Conservation (phyloP, 2,329 filamentous ascomycete species). For the Phialophora verrucosa region DNA sequence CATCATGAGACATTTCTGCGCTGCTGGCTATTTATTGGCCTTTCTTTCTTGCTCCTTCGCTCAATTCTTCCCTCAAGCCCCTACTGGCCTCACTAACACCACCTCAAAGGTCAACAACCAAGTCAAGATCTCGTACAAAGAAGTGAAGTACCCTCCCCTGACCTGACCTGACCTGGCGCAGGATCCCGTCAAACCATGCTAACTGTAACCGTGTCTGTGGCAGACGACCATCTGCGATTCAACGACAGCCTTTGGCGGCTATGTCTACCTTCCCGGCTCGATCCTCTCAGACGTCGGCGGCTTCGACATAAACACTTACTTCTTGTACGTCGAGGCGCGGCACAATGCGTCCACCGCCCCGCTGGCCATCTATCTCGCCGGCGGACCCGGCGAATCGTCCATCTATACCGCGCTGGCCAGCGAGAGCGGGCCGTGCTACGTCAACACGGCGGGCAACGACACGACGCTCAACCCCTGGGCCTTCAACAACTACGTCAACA, state of each 20-base stretch:
- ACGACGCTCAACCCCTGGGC: constrained; percentile 63
- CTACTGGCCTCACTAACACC: constrained; percentile 21
- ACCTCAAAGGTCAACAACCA: constrained; percentile 22
- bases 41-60: constrained; percentile 5
- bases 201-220: too few species aligned
- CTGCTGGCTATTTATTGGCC: not conserved
- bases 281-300: constrained; percentile 48
- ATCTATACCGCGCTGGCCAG: constrained; percentile 62
- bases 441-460: constrained; percentile 59
- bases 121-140: constrained; percentile 54
- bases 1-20: constrained; percentile 4
- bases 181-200: not conserved
- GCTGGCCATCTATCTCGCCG: constrained; percentile 67
- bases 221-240: constrained; percentile 62
- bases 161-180: not conserved
- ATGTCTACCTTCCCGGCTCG: constrained; percentile 61
- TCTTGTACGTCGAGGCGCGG: constrained; percentile 68
- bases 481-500: constrained; percentile 68
- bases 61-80: constrained; percentile 26
- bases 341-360: constrained; percentile 60
- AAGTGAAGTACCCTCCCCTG: constrained; percentile 42
- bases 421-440: constrained; percentile 59
- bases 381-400: constrained; percentile 64
- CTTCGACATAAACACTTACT: constrained; percentile 68
- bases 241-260: constrained; percentile 63